Evolutionary conservation across 2,329 filamentous ascomycete species (phyloP).

Genomic region (Corynespora cassiicola): DNA sequence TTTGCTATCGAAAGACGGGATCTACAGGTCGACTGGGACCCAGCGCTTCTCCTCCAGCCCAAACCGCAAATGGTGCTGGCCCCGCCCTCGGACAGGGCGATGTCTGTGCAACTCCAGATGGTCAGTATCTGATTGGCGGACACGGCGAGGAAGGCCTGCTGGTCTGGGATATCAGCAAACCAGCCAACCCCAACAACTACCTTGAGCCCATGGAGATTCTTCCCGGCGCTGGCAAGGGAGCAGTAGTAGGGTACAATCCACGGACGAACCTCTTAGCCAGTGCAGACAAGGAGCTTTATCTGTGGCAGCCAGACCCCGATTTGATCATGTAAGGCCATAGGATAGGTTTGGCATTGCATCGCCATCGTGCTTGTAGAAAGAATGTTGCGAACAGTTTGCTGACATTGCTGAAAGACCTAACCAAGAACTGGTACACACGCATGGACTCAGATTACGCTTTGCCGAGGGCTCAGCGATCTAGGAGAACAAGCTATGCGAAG

Average conservation of each 20-base stretch:
- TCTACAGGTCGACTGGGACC: constrained; percentile 54
- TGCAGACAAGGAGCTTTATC: constrained; percentile 76
- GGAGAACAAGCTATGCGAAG: no score
- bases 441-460: no score
- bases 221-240: constrained; percentile 68
- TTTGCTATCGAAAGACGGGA: constrained; percentile 60
- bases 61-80: constrained; percentile 54
- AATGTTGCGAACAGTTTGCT: no score
- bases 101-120: constrained; percentile 88
- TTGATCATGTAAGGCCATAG: constrained; percentile 42
- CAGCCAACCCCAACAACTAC: constrained; percentile 61
- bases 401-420: no score
- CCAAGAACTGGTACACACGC: no score
- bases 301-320: constrained; percentile 58
- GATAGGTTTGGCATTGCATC: no score
- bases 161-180: constrained; percentile 79
- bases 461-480: no score
- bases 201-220: constrained; percentile 69
- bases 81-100: constrained; percentile 67
- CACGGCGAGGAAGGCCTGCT: constrained; percentile 72
- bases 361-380: no score
- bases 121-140: constrained; percentile 87
- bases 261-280: constrained; percentile 90
- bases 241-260: constrained; percentile 86
- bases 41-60: constrained; percentile 52